Base-by-base conservation (phyloP, 371 early-diverging fungal genomes). In the Parasitella parasitica region DNA sequence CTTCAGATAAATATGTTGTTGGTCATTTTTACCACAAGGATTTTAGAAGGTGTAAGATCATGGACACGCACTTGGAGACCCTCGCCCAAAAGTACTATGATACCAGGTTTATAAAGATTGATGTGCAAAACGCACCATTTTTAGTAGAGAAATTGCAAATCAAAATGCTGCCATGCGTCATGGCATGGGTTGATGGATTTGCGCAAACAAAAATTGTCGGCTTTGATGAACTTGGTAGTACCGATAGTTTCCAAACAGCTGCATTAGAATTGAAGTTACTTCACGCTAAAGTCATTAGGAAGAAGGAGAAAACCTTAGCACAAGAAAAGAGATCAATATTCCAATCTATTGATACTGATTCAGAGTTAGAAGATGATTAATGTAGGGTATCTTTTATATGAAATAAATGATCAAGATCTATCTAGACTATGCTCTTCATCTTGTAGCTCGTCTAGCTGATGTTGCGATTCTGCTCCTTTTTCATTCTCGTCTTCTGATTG, bases 221-320 rank as follows among this genome's bases (percentile, higher is more conserved):
- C 0, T 98, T 98, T 82, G 98, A 98, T 41, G 96, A 93, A 27
- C 77, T 98, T 8, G 96, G 96, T 13, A 92, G 91, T 67, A 86
- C 85, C 5, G 97, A 97, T 71, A 77, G 81, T 48, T 98, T 98
- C 63, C 77, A 84, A 34, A 96, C 96, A 2, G 73, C 86, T 6
- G 57, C 80, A 36, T 76, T 98, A 7, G 96, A 97, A 71, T 70
- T 82, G 46, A 85, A 97, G 34, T 75, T 95, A 49, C 71, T 74
- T 22, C 81, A 84, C 61, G 70, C 86, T 24, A 89, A 90, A 64
- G 71, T 67, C 18, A 57, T 67, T 7, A 69, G 62, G 52, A 72
- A 64, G 37, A 69, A 69, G 28, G 70, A 77, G 32, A 54, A 67
- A 16, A 39, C 30, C 6, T 22, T 20, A 1, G 34, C 26, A 32